Evolutionary conservation across 192 early-diverging fungal genomes (phyloP).

Genomic region (Jimgerdemannia flammicorona): DNA sequence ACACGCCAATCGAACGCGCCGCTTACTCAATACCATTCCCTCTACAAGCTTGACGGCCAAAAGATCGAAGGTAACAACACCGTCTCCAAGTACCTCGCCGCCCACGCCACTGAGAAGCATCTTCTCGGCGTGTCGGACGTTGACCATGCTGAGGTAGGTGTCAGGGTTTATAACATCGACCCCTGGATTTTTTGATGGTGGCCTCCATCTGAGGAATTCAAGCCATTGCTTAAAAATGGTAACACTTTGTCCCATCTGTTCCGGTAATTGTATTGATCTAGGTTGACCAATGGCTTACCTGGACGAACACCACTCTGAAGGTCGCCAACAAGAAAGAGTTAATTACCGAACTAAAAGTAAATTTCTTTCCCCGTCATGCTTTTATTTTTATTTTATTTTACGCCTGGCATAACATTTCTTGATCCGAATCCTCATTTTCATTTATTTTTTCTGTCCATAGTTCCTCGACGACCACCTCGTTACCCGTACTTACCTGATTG

Average conservation of each 20-base stretch:
- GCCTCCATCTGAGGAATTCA: background rate
- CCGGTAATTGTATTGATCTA: background rate
- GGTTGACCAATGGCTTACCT: constrained; percentile 34
- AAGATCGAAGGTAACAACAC: constrained; percentile 15
- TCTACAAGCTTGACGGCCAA: constrained; percentile 9
- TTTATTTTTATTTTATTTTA: background rate
- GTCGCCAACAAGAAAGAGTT: constrained; percentile 20
- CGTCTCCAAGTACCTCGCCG: constrained; percentile 23
- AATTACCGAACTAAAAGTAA: too few relatives aligned
- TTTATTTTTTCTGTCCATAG: background rate
- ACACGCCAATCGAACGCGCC: background rate
- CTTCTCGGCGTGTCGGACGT: constrained; percentile 15
- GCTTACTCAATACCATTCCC: background rate
- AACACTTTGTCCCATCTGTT: background rate
- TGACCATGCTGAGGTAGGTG: constrained; percentile 25
- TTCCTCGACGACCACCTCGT: constrained; percentile 54
- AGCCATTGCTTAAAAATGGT: background rate
- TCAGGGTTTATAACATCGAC: background rate
- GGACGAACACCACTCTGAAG: constrained; percentile 5
- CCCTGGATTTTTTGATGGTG: background rate
- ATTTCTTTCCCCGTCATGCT: constrained; percentile 2
- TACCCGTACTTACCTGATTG: constrained; percentile 62
- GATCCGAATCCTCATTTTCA: background rate
- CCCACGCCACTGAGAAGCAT: constrained; percentile 13
- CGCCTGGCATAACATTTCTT: background rate